These are phyloP conservation scores for Fusarium graminum DNA, from an alignment of 2,329 filamentous ascomycete genomes.

Conservation along the genomic window DNA sequence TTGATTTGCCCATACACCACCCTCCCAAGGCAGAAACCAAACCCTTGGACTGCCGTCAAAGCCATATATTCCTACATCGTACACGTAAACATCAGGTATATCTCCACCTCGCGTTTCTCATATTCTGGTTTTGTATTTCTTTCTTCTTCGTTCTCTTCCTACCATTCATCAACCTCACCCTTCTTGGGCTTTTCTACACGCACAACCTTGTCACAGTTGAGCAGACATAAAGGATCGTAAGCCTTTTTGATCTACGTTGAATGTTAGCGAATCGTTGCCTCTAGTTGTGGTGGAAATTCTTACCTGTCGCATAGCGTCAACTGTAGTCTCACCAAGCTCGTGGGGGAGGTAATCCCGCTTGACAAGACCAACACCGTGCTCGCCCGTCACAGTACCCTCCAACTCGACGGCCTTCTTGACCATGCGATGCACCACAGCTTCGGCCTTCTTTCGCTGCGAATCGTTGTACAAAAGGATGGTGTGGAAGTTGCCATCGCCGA, in stretches of 20 bases:
- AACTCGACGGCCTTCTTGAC: slow-evolving; percentile 87
- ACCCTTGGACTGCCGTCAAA: slow-evolving; percentile 11
- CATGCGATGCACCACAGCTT: slow-evolving; percentile 83
- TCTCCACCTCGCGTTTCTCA: neutral
- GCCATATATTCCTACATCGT: slow-evolving; percentile 36
- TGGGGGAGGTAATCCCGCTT: slow-evolving; percentile 87
- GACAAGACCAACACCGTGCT: slow-evolving; percentile 86
- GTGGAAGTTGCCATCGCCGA: slow-evolving; percentile 85
- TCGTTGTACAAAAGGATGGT: slow-evolving; percentile 72
- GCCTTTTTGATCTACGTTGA: slow-evolving; percentile 78
- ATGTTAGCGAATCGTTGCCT: slow-evolving; percentile 1
- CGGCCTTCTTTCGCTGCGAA: slow-evolving; percentile 74
- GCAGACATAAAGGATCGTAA: slow-evolving; percentile 79
- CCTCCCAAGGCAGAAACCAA: slow-evolving; percentile 11
- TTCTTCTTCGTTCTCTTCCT: slow-evolving; percentile 17
- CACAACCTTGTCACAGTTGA: slow-evolving; percentile 78
- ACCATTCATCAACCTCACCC: slow-evolving; percentile 62
- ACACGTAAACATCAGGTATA: slow-evolving; percentile 41
- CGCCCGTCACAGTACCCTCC: slow-evolving; percentile 88
- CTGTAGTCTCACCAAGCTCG: slow-evolving; percentile 79
- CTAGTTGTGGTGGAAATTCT: slow-evolving; percentile 35
- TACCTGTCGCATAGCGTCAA: slow-evolving; percentile 86
- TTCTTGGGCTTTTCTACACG: slow-evolving; percentile 65
- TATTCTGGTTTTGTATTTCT: neutral
- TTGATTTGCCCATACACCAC: slow-evolving; percentile 21